These are phyloP conservation scores for Solanum bulbocastanum DNA, from an alignment of 257 asterid species.

Conservation along the genomic window DNA sequence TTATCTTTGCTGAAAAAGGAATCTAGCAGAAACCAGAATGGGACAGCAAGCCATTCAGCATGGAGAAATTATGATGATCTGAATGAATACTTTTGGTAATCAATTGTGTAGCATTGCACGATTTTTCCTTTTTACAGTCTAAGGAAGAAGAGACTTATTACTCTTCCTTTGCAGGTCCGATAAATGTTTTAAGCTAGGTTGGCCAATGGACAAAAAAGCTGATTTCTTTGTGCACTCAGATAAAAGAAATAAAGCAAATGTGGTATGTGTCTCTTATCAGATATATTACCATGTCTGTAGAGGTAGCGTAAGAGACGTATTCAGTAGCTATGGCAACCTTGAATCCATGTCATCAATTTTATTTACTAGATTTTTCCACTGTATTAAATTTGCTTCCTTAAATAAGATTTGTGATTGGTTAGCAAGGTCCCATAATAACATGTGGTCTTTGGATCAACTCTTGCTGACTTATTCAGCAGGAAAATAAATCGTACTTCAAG, in stretches of 20 bases:
- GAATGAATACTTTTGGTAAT: conserved; percentile 94
- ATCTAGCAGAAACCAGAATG: conserved; percentile 69
- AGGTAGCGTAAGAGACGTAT: not conserved
- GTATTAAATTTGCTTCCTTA: not conserved
- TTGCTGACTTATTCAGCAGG: not conserved
- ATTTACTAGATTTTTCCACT: not conserved
- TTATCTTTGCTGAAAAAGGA: conserved; percentile 60
- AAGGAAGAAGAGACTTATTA: not conserved
- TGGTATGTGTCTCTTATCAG: conserved; percentile 10
- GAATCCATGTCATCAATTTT: not conserved
- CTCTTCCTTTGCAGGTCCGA: conserved; percentile 41
- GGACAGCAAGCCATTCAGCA: conserved; percentile 92
- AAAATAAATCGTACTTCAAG: not conserved
- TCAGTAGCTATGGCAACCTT: not conserved
- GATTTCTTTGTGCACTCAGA: conserved; percentile 78
- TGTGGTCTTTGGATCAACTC: not conserved
- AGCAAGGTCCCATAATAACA: not conserved
- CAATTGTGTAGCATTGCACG: conserved; percentile 4
- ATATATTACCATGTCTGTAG: not conserved
- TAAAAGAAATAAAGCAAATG: conserved; percentile 31
- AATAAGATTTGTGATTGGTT: not conserved
- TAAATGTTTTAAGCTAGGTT: conserved; percentile 69
- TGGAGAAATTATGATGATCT: conserved; percentile 98
- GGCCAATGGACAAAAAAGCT: conserved; percentile 74
- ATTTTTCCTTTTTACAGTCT: not conserved